phyloP scores from a whole-genome alignment of 495 filamentous ascomycete genomes.

The Penicillium cataractarum region DNA sequence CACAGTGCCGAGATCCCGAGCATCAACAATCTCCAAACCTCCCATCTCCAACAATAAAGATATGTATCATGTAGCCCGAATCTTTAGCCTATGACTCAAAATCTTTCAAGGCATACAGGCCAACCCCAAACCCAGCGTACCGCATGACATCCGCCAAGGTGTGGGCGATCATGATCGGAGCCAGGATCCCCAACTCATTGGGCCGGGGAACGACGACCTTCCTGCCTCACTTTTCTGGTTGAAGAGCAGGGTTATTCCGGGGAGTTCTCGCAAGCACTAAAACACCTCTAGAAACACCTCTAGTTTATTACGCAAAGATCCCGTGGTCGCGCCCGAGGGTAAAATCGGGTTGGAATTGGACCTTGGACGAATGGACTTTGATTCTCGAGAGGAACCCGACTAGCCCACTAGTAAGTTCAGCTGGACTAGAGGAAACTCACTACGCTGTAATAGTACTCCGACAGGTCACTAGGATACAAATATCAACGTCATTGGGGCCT shows the following conservation, averaged over 20 bases:
- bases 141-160: slow-evolving; percentile 2
- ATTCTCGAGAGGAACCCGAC: background rate
- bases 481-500: slow-evolving; percentile 3
- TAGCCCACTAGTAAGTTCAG: background rate
- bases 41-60: background rate
- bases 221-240: slow-evolving; percentile 7
- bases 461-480: background rate
- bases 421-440: background rate
- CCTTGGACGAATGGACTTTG: background rate
- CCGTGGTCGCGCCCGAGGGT: slow-evolving; percentile 7
- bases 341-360: background rate
- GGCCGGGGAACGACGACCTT: background rate
- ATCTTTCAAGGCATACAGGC: slow-evolving; percentile 14
- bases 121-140: background rate
- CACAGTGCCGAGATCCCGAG: background rate
- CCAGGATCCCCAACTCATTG: slow-evolving; percentile 3
- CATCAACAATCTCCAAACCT: background rate
- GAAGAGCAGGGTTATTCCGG: background rate
- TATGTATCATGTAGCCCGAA: background rate
- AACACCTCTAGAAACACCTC: background rate
- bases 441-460: background rate
- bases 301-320: background rate
- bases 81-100: slow-evolving; percentile 14
- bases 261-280: background rate
- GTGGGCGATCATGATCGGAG: slow-evolving; percentile 3